Conservation (phyloP, 2,329 filamentous ascomycete species). For the Talaromyces sp. region DNA sequence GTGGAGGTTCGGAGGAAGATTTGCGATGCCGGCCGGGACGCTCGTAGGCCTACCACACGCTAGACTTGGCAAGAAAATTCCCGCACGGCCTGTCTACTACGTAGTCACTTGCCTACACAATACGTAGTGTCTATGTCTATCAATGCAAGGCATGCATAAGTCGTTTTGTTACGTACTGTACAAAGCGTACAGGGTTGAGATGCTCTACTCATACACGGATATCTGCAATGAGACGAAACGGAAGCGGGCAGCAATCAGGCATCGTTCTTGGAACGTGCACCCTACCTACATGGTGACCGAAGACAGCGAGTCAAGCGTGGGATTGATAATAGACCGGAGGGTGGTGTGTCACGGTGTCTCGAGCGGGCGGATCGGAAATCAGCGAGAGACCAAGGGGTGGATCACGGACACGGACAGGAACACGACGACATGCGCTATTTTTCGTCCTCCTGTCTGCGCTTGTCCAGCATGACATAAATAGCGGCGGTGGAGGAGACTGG, state of each 20-base stretch:
- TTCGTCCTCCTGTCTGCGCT: neutral
- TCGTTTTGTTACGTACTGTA: neutral
- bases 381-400: constrained; percentile 7
- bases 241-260: constrained; percentile 12
- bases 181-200: neutral
- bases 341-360: constrained; percentile 4
- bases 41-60: neutral
- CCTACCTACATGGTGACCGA: too few relatives aligned
- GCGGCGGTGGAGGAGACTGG: too few relatives aligned
- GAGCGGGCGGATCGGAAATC: constrained; percentile 14
- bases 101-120: too few relatives aligned
- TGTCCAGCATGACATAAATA: neutral
- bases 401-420: constrained; percentile 1
- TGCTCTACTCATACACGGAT: neutral
- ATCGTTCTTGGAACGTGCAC: neutral
- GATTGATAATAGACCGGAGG: constrained; percentile 7
- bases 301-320: neutral
- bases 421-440: constrained; percentile 12
- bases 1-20: constrained; percentile 7
- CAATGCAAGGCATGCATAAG: constrained; percentile 5
- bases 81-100: neutral
- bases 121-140: neutral
- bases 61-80: constrained; percentile 14
- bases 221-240: neutral
- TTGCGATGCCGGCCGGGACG: constrained; percentile 4